Base-by-base conservation (phyloP, 1,284 basidiomycete species). In the Golubevia sp. region DNA sequence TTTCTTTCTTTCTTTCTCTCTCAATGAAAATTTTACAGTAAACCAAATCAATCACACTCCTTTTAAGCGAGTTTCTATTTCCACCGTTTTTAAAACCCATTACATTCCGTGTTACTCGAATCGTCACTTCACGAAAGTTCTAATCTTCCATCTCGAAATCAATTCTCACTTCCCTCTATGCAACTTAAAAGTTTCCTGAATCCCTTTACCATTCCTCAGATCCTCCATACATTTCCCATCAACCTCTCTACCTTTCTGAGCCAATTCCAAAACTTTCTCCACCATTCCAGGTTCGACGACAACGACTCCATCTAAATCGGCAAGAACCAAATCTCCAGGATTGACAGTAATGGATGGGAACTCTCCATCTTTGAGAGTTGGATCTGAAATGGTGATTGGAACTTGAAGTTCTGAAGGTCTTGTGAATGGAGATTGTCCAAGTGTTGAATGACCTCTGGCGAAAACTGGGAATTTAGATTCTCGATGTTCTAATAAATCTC, bases 241-340 rank as follows among this genome's bases (percentile, higher is more conserved):
- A 5, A 91, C 86, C 58, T 88, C 87, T 65, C 88, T 86, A 7
- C 89, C 90, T 71, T 88, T 88, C 20, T 77, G 73, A 18, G 91
- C 92, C 26, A 89, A 68, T 55, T 88, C 86, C 6, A 90, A 74
- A 1, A 93, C 92, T 67, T 89, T 83, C 18, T 86, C 85, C 11
- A 89, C 86, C 60, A 90, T 71, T 2, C 84, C 85, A 24, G 83
- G 85, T 0, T 92, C 90, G 18, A 97, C 88, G 72, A 90, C 91
- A 1, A 97, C 92, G 0, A 96, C 93, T 0, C 95, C 95, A 79
- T 97, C 92, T 61, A 90, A 87, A 79, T 98, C 95, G 15, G 90
- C 94, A 18, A 96, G 84, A 44, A 97, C 88, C 85, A 90, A 88
- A 79, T 97, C 95, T 2, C 90, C 91, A 1, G 94, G 92, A 23